Conservation (phyloP, 1,284 basidiomycete species). For the Pascua guehoae region DNA sequence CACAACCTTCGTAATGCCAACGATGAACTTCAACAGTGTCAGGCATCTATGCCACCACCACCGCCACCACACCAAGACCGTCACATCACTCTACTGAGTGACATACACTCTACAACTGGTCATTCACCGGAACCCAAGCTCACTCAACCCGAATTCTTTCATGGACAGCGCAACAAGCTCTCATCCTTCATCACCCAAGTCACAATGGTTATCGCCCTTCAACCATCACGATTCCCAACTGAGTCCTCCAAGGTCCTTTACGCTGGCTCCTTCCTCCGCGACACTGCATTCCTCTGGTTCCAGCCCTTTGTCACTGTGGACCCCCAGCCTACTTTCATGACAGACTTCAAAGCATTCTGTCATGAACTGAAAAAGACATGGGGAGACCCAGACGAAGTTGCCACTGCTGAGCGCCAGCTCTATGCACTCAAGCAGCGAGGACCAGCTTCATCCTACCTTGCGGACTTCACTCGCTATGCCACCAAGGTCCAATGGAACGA, state of each 20-base stretch:
- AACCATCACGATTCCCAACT: constrained; percentile 11
- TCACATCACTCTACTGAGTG: too few relatives aligned
- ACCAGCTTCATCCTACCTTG: constrained; percentile 11
- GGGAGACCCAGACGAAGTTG: constrained; percentile 17
- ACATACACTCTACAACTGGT: too few relatives aligned
- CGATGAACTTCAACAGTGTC: too few relatives aligned
- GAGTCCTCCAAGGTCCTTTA: constrained; percentile 20
- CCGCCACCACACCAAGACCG: too few relatives aligned
- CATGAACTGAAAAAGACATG: constrained; percentile 9
- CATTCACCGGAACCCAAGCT: constrained; percentile 10
- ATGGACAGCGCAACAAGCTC: constrained; percentile 11
- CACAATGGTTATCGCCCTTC: constrained; percentile 9
- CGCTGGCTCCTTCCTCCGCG: constrained; percentile 18
- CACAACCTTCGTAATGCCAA: too few relatives aligned
- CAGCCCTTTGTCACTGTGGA: constrained; percentile 9
- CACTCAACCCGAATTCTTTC: constrained; percentile 11
- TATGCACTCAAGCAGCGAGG: constrained; percentile 13
- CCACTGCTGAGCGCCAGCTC: constrained; percentile 13
- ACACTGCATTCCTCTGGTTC: constrained; percentile 20
- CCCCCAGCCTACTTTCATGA: constrained; percentile 2
- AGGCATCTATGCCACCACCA: too few relatives aligned
- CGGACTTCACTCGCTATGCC: constrained; percentile 13
- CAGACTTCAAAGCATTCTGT: constrained; percentile 3
- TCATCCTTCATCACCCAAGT: neutral
- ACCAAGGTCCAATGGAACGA: constrained; percentile 17